Evolutionary conservation across 768 basidiomycete genomes (phyloP).

Genomic region (Solioccasus polychromus): DNA sequence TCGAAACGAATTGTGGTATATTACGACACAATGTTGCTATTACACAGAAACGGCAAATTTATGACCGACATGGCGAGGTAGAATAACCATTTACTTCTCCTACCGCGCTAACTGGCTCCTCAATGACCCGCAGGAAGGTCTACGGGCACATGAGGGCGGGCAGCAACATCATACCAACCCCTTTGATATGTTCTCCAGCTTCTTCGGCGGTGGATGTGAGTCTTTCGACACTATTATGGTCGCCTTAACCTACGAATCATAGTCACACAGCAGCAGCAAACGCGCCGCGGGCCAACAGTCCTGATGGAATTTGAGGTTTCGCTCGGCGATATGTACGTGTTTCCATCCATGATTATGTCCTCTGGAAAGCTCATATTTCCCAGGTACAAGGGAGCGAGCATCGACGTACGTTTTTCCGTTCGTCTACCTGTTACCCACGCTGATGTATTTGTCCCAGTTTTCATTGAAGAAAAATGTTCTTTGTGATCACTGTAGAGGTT

Average conservation of each 20-base stretch:
- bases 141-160: slow-evolving; percentile 90
- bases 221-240: slow-evolving; percentile 13
- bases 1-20: neutral
- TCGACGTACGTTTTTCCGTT: slow-evolving; percentile 58
- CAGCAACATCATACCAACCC: slow-evolving; percentile 75
- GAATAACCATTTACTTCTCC: slow-evolving; percentile 8
- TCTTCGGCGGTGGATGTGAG: slow-evolving; percentile 84
- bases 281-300: slow-evolving; percentile 71
- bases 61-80: slow-evolving; percentile 91
- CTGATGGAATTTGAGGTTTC: slow-evolving; percentile 82
- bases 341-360: neutral
- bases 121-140: slow-evolving; percentile 60
- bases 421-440: neutral
- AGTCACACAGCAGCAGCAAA: slow-evolving; percentile 50
- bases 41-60: slow-evolving; percentile 83
- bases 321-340: slow-evolving; percentile 74
- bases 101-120: slow-evolving; percentile 6
- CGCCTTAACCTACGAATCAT: neutral
- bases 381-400: slow-evolving; percentile 80
- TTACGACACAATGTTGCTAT: slow-evolving; percentile 1
- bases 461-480: slow-evolving; percentile 88
- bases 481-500: slow-evolving; percentile 95
- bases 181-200: slow-evolving; percentile 90
- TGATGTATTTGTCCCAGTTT: slow-evolving; percentile 54
- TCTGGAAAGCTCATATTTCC: slow-evolving; percentile 5